Percentiles rank a stretch among this genome's conserved stretches.
These are phyloP conservation scores for Mortierella sp. DNA, from an alignment of 371 early-diverging fungal species.

Conservation along the genomic window DNA sequence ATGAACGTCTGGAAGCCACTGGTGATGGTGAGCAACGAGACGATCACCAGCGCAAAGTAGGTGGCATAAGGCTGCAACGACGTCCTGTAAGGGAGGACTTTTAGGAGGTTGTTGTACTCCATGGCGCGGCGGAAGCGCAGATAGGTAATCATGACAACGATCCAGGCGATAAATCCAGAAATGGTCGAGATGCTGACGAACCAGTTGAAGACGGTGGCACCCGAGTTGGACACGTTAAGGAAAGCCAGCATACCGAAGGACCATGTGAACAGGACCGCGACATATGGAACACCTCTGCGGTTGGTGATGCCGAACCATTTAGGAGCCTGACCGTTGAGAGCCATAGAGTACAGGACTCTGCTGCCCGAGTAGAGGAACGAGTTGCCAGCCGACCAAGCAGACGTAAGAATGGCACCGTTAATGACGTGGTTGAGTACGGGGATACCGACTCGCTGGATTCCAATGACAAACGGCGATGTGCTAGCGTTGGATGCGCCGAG, in stretches of 20 bases:
- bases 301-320: conserved; percentile 66
- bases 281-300: conserved; percentile 75
- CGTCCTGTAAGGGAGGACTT: conserved; percentile 80
- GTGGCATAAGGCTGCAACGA: conserved; percentile 80
- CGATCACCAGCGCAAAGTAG: conserved; percentile 69
- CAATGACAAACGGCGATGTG: conserved; percentile 80
- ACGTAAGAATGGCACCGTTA: conserved; percentile 81
- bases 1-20: conserved; percentile 65
- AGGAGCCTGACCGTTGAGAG: conserved; percentile 78
- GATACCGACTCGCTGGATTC: conserved; percentile 78
- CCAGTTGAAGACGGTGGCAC: conserved; percentile 81
- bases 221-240: conserved; percentile 78
- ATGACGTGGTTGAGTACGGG: conserved; percentile 76
- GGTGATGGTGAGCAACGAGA: conserved; percentile 71
- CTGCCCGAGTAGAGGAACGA: conserved; percentile 81
- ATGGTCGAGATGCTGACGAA: conserved; percentile 77
- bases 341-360: conserved; percentile 75
- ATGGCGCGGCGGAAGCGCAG: conserved; percentile 86
- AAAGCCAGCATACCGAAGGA: conserved; percentile 73
- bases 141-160: conserved; percentile 82
- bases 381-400: conserved; percentile 80
- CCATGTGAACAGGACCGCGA: conserved; percentile 70
- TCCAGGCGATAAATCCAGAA: conserved; percentile 87
- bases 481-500: conserved; percentile 61
- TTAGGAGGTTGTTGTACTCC: conserved; percentile 60